Percentiles rank a stretch among this genome's conserved stretches.
Conservation (phyloP, 352 stramenopile species). For the Phytophthora aleatoria region DNA sequence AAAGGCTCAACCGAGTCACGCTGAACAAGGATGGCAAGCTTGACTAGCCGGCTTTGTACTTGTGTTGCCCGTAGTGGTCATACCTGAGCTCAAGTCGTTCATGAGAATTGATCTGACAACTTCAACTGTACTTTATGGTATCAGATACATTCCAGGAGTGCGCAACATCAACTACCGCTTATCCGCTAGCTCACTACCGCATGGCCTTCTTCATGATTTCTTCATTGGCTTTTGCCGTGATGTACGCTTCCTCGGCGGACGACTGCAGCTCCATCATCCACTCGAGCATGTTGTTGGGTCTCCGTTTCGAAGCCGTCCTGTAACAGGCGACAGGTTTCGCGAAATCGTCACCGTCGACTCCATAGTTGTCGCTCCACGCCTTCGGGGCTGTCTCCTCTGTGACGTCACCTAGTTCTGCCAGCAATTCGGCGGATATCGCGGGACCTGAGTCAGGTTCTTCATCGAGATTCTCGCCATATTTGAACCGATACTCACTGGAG, state of each 20-base stretch:
- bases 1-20: constrained; percentile 7
- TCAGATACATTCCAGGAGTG: background rate
- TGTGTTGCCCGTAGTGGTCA: background rate
- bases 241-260: constrained; percentile 44
- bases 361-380: constrained; percentile 15
- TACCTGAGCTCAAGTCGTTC: too few species aligned
- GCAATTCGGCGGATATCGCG: constrained; percentile 14
- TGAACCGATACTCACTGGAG: constrained; percentile 13
- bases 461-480: constrained; percentile 12
- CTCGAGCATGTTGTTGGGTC: constrained; percentile 28
- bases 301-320: background rate
- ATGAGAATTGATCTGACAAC: background rate
- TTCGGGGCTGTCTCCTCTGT: constrained; percentile 6
- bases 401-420: constrained; percentile 13
- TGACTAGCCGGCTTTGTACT: background rate
- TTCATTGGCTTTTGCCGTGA: constrained; percentile 49
- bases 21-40: background rate
- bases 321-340: background rate
- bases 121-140: constrained; percentile 5
- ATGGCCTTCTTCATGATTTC: constrained; percentile 50
- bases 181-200: constrained; percentile 9
- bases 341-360: constrained; percentile 4
- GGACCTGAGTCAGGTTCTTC: constrained; percentile 19
- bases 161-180: background rate
- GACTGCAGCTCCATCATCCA: constrained; percentile 49